Evolutionary conservation across 768 basidiomycete species (phyloP).

Genomic region (Psilocybe cyanescens): DNA sequence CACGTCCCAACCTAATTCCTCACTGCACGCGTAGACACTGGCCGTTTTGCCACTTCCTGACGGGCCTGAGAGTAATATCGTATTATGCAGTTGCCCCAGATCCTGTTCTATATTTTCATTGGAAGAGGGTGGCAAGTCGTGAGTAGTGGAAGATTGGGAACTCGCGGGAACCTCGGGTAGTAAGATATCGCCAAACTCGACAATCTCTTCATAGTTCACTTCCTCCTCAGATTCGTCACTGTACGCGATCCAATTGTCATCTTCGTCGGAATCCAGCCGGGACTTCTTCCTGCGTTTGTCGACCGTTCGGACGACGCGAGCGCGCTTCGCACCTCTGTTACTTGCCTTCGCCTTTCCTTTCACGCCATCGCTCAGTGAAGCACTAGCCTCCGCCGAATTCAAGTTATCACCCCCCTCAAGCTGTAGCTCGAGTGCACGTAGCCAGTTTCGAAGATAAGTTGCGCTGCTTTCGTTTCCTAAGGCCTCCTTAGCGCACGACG

Average conservation of each 20-base stretch:
- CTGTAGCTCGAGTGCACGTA: conserved; percentile 70
- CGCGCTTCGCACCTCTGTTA: conserved; percentile 54
- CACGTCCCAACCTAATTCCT: conserved; percentile 93
- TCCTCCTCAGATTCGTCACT: conserved; percentile 44
- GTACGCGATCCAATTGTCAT: conserved; percentile 58
- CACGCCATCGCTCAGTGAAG: conserved; percentile 10
- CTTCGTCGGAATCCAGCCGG: conserved; percentile 55
- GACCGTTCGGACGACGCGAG: conserved; percentile 60
- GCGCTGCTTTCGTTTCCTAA: conserved; percentile 79
- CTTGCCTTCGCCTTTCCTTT: conserved; percentile 30
- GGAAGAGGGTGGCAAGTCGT: conserved; percentile 7
- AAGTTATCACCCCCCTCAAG: conserved; percentile 29
- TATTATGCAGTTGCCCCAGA: conserved; percentile 70
- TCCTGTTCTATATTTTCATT: conserved; percentile 17
- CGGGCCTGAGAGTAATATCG: conserved; percentile 85
- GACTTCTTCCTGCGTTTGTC: conserved; percentile 56
- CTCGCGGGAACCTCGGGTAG: conserved; percentile 21
- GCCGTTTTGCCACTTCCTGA: conserved; percentile 90
- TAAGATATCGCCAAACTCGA: conserved; percentile 19
- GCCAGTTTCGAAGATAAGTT: conserved; percentile 77
- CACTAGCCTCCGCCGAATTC: conserved; percentile 7
- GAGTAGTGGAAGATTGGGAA: conserved; percentile 18
- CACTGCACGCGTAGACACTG: conserved; percentile 90
- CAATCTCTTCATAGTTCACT: conserved; percentile 22
- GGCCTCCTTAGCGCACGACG: conserved; percentile 71